Base-by-base conservation (phyloP, 2,329 filamentous ascomycete species). In the Fusarium veterinarium region DNA sequence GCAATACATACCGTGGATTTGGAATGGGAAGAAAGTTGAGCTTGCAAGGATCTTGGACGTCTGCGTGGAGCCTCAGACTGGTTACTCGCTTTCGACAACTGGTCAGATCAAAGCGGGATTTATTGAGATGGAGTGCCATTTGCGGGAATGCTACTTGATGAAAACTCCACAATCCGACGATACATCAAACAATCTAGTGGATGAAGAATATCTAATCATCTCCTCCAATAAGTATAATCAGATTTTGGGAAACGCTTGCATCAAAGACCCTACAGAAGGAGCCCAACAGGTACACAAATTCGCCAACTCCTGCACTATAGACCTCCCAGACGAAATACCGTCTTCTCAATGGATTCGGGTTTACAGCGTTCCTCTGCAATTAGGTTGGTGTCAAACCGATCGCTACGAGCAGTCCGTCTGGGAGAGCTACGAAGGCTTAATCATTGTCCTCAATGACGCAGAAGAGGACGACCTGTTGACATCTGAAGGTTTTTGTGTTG, bases 181-280 rank as follows among this genome's bases (percentile, higher is more conserved):
- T 0, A 6, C 33, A 2, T 2, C 23, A 2, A 28, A 4, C 4
- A 2, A 8, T 2, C 1, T 20, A 17, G 23, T 8, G 0, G 25
- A 8, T 13, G 28, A 28, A 6, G 4, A 5, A 2, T 40, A 20
- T 19, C 3, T 12, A 0, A 28, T 64, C 4, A 6, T 63, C 5
- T 44, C 45, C 7, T 44, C 38, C 3, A 25, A 17, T 1, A 10
- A 63, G 16, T 37, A 41, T 14, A 1, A 30, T 6, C 16, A 3
- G 19, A 10, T 33, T 1, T 19, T 16, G 3, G 19, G 6, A 37
- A 14, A 14, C 4, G 9, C 35, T 3, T 14, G 6, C 10, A 3
- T 41, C 2, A 13, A 25, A n/a, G 13, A 7, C 6, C 3, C 4
- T 1, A 23, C 4, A 11, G 23, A 1, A 17, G 7, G 5, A 10